These are phyloP conservation scores for Lasiodiplodia sp. DNA, from an alignment of 2,329 filamentous ascomycete species.

Conservation along the genomic window DNA sequence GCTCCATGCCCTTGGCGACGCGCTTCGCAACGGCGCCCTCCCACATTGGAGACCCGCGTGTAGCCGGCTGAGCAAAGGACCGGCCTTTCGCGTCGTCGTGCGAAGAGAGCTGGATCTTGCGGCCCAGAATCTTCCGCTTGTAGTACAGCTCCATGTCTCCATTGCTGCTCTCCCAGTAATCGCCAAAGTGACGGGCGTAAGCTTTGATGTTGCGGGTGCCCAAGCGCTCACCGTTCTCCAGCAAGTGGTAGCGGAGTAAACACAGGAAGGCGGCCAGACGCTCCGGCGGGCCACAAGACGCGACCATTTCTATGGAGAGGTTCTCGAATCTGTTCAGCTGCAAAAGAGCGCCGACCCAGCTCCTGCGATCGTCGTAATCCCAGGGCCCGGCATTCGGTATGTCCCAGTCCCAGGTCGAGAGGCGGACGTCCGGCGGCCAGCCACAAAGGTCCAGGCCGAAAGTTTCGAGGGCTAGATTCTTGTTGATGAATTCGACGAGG, in stretches of 20 bases:
- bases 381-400: no score
- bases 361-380: fast-evolving
- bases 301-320: background rate
- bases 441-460: background rate
- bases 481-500: background rate
- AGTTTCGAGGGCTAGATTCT: background rate
- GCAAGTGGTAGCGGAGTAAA: background rate
- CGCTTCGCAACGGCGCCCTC: background rate
- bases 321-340: background rate
- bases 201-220: background rate
- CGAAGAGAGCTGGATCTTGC: background rate
- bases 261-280: background rate
- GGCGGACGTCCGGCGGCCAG: background rate
- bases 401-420: background rate
- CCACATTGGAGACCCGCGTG: background rate
- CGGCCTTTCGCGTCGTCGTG: background rate
- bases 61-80: background rate
- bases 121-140: background rate
- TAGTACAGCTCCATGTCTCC: background rate
- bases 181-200: background rate
- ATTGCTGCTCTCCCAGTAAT: fast-evolving
- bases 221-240: background rate
- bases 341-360: background rate
- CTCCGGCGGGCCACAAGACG: background rate
- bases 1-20: background rate